Evolutionary conservation across 73 alveolate genomes (phyloP).

Genomic region (Paramecium pentaurelia): DNA sequence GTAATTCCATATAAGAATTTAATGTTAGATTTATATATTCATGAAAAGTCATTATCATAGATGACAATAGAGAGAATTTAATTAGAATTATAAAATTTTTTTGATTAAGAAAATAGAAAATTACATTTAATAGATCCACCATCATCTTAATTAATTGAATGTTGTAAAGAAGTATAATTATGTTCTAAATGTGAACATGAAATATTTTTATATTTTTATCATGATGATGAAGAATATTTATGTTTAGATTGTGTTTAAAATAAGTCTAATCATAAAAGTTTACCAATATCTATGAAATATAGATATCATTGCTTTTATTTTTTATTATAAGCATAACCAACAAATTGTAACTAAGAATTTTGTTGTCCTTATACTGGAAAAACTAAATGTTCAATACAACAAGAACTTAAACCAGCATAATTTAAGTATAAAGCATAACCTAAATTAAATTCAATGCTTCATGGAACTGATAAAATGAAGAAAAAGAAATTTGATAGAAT

Average conservation of each 20-base stretch:
- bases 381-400: not conserved
- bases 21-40: constrained; percentile 63
- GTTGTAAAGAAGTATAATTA: not conserved
- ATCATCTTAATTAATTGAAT: not conserved
- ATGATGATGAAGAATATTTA: not conserved
- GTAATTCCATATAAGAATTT: constrained; percentile 63
- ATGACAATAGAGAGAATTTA: not conserved
- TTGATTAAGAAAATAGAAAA: constrained; percentile 6
- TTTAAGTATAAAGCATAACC: not conserved
- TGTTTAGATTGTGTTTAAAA: constrained; percentile 1
- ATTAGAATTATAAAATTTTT: not conserved
- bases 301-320: not conserved
- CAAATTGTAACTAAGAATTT: not conserved
- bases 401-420: not conserved
- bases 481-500: not conserved
- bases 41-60: constrained; percentile 24
- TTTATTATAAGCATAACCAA: not conserved
- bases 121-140: not conserved
- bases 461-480: constrained; percentile 26
- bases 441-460: constrained; percentile 5
- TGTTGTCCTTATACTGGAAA: constrained; percentile 40
- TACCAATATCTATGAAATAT: not conserved
- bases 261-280: not conserved
- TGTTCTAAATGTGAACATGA: constrained; percentile 26
- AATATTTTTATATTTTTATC: not conserved